Evolutionary conservation across 345 rosid species (phyloP), one percentile per base, ranked within the genome.

Genomic region (Passiflora organensis): DNA sequence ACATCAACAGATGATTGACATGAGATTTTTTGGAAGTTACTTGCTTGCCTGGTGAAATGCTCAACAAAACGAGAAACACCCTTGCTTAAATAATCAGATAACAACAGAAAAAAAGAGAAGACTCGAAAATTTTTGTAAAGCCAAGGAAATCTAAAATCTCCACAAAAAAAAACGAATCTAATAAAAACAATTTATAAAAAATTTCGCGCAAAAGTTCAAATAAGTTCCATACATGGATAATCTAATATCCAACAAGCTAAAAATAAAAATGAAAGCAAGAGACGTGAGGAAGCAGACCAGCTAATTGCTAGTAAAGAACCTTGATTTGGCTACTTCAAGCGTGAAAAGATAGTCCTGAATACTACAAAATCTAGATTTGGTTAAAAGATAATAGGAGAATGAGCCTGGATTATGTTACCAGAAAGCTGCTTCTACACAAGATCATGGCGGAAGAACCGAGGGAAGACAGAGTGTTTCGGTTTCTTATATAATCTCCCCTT

Each of bases 381-480:
- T n/a, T n/a, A n/a, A n/a, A n/a, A n/a, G n/a, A n/a, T n/a, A 48
- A 13, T 20, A 37, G 20, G 51, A 34, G 34, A 46, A 46, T 42
- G 53, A 13, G 53, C 24, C 20, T 16, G 11, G 17, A 10, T 43
- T 32, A 42, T 10, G 44, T 50, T 66, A 66, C 70, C 70, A 66
- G 41, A 15, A 58, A 51, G 18, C 17, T 43, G 70, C 32, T 58
- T 45, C 52, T 48, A 8, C 53, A 59, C 20, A 59, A 66, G 63
- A 66, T 66, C 70, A 66, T 66, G 70, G 59, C 32, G 70, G 38
- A 19, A 24, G 37, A 59, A 65, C 22, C n/a, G 58, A 16, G 13
- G 44, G 47, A 65, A 58, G 43, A 58, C 21, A 43, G 38, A 36
- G 37, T 32, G 22, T 64, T 28, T 56, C 44, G 43, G 20, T 25